A percentile compares a stretch with the other conserved stretches of the same genome.
phyloP scores from a whole-genome alignment of 495 filamentous ascomycete genomes.

The Parachaetomium inaequale region DNA sequence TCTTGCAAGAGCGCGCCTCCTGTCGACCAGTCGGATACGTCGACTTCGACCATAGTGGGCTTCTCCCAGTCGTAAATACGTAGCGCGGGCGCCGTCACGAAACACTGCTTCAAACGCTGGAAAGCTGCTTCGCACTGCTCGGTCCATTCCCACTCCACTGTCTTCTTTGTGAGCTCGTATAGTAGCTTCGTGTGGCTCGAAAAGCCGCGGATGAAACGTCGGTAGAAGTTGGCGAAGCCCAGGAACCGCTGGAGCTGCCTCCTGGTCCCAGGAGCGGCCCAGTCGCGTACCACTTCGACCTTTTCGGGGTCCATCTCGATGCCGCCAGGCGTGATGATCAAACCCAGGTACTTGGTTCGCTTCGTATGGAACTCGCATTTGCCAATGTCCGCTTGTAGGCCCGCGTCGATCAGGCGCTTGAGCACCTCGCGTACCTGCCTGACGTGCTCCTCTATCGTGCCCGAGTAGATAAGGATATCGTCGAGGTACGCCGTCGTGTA shows the following conservation, averaged over 20 bases:
- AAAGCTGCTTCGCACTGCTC: neutral
- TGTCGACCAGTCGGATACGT: neutral
- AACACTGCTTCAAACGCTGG: neutral
- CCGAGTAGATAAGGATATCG: neutral
- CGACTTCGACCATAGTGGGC: neutral
- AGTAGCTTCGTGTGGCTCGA: neutral
- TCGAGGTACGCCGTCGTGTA: neutral
- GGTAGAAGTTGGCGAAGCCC: slow-evolving; percentile 21
- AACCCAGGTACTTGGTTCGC: too few species aligned
- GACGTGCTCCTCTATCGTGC: neutral
- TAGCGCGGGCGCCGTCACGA: neutral
- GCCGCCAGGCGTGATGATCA: neutral
- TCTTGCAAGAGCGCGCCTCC: neutral
- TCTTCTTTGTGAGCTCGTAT: neutral
- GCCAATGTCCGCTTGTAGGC: too few species aligned
- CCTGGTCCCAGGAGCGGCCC: neutral
- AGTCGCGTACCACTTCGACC: neutral
- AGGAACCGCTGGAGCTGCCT: neutral
- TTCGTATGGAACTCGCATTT: too few species aligned
- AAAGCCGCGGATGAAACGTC: slow-evolving; percentile 10
- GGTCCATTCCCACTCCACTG: neutral
- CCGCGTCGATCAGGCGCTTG: too few species aligned
- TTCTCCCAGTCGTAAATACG: neutral
- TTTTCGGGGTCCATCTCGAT: slow-evolving; percentile 9
- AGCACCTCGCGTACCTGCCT: neutral